Conservation (phyloP, 2,329 filamentous ascomycete species). For the Neopestalotiopsis clavispora region DNA sequence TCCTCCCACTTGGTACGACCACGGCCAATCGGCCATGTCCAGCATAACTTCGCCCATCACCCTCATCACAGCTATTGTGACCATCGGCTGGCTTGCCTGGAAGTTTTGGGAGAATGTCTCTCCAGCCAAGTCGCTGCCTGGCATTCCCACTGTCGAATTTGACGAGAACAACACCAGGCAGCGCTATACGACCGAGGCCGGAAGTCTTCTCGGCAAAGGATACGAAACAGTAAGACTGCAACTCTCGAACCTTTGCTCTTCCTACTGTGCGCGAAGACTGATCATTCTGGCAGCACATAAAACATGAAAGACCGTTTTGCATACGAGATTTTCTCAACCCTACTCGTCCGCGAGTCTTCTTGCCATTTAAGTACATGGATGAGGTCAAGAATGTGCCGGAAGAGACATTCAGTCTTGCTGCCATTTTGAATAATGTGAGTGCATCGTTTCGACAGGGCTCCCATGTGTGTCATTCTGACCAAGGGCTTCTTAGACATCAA, state of each 20-base stretch:
- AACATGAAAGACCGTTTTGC: neutral
- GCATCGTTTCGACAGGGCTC: neutral
- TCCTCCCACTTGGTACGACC: neutral
- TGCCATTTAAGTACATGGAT: slow-evolving; percentile 14
- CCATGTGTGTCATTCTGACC: neutral
- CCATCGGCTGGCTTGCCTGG: neutral
- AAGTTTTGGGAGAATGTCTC: neutral
- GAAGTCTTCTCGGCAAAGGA: slow-evolving; percentile 2
- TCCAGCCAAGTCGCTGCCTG: neutral
- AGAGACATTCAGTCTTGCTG: slow-evolving; percentile 4
- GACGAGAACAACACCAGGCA: slow-evolving; percentile 9
- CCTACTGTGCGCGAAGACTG: neutral
- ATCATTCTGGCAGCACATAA: neutral
- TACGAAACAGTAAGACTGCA: neutral
- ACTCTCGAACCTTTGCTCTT: neutral
- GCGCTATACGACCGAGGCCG: neutral
- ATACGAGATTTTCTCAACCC: slow-evolving; percentile 3
- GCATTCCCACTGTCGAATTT: slow-evolving; percentile 5
- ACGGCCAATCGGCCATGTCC: neutral
- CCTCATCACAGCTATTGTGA: neutral
- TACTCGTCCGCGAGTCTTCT: slow-evolving; percentile 4
- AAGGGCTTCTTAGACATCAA: neutral
- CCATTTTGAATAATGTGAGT: slow-evolving; percentile 4
- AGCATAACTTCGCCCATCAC: neutral
- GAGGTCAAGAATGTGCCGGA: slow-evolving; percentile 9